Evolutionary conservation across 2,329 filamentous ascomycete genomes (phyloP).

Genomic region (Tolypocladium album): DNA sequence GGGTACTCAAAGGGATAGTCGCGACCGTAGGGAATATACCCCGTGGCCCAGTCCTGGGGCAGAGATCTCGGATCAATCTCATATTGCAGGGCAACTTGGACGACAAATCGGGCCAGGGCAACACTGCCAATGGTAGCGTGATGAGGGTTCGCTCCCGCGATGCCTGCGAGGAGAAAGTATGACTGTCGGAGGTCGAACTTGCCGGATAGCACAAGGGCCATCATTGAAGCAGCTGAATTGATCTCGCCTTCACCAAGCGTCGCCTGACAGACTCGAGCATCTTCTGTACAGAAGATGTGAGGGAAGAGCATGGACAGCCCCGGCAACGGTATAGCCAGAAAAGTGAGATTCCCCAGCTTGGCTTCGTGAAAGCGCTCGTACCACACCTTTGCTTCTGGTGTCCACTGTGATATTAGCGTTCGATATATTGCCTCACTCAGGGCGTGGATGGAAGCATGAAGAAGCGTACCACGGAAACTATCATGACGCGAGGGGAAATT

Average conservation of each 20-base stretch:
- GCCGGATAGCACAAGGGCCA: conserved; percentile 49
- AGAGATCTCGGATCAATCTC: conserved; percentile 64
- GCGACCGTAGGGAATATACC: conserved; percentile 57
- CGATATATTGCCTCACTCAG: background rate
- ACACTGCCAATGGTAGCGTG: conserved; percentile 55
- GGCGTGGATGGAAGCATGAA: background rate
- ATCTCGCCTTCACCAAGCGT: conserved; percentile 61
- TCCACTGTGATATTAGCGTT: conserved; percentile 33
- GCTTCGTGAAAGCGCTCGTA: conserved; percentile 36
- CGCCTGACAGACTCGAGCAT: conserved; percentile 55
- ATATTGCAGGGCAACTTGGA: conserved; percentile 67
- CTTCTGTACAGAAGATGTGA: conserved; percentile 49
- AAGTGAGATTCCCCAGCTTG: conserved; percentile 42
- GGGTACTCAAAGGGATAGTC: conserved; percentile 46
- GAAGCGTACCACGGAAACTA: conserved; percentile 1
- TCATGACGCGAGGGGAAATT: conserved; percentile 46
- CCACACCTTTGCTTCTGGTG: conserved; percentile 52
- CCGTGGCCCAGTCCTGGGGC: conserved; percentile 51
- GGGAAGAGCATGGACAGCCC: conserved; percentile 58
- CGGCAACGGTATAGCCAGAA: conserved; percentile 44
- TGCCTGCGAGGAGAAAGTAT: conserved; percentile 63
- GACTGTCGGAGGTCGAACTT: conserved; percentile 54
- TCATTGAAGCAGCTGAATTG: conserved; percentile 59
- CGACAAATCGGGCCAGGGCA: conserved; percentile 56
- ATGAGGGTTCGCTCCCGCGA: conserved; percentile 64